Base-by-base conservation (phyloP, 108 stramenopile species). In the Nitzschia inconspicua region DNA sequence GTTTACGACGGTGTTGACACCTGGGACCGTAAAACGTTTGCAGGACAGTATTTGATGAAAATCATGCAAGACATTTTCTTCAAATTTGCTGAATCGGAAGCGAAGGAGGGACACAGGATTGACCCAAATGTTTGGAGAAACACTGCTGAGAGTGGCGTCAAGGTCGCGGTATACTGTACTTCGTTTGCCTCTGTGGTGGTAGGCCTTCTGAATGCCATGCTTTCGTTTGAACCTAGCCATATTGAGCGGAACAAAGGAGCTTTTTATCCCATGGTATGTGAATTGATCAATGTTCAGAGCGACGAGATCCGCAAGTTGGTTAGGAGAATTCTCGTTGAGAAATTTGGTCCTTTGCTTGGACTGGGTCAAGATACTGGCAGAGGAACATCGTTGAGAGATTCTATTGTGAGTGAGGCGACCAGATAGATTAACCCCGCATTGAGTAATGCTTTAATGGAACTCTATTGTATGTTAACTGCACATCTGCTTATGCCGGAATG, bases 151-250 rank as follows among this genome's bases (percentile, higher is more conserved):
- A 81, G 88, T 46, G 84, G 85, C 10, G 77, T 84, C 32, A 88
- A 93, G 65, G 75, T 87, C 23, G 91, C 91, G 1, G 49, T 81
- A 25, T 87, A 86, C 49, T 93, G 91, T 55, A 93, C 91, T 27
- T 88, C 83, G 1, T 93, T 85, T 75, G 85, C 80, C 18, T 75
- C 72, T 23, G 87, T 86, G 29, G 79, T 88, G 8, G 80, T 86
- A 4, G 56, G 71, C n/a, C 70, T 93, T 31, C 66, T 93, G 18
- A 60, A 83, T 26, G 66, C 64, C 20, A 77, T 93, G 42, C 47
- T 70, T n/a, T 58, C 49, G 4, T 58, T 93, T 28, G 70, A 74
- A 25, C 27, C 50, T 8, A 73, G 78, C 7, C 77, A 85, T 31
- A 82, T 93, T 34, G 31, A 59, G 25, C 47, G 64, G 35, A 82